Conservation (phyloP, 805 yeast species). For the Starmerella floricola region DNA sequence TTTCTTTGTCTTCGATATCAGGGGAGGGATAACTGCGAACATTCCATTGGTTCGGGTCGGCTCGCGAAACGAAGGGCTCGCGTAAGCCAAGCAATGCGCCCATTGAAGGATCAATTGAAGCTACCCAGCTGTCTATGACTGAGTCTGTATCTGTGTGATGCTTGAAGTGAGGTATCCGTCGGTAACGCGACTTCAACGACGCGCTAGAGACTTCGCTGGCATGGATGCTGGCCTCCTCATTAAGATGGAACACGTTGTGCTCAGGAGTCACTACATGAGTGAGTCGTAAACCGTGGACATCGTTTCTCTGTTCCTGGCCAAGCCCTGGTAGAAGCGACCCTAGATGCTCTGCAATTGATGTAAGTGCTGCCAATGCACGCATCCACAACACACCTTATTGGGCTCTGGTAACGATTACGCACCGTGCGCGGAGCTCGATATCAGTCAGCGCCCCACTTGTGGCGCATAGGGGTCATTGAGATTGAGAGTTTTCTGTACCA, state of each 20-base stretch:
- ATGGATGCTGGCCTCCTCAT: neutral
- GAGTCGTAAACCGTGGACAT: conserved; percentile 4
- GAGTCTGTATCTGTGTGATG: conserved; percentile 1
- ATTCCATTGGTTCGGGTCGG: conserved; percentile 8
- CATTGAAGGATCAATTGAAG: conserved; percentile 3
- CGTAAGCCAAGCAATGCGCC: too few relatives aligned
- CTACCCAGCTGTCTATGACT: conserved; percentile 12
- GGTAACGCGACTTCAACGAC: neutral
- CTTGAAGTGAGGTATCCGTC: conserved; percentile 10
- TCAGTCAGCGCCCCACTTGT: too few relatives aligned
- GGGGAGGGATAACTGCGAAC: conserved; percentile 38
- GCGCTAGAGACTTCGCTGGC: neutral
- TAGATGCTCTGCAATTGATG: neutral
- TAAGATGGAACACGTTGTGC: conserved; percentile 6
- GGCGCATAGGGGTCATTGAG: too few relatives aligned
- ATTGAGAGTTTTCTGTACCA: too few relatives aligned
- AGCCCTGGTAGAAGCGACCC: neutral
- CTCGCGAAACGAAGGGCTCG: neutral
- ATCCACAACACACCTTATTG: neutral
- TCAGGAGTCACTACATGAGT: conserved; percentile 5
- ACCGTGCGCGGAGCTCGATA: too few relatives aligned
- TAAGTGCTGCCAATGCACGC: conserved; percentile 3
- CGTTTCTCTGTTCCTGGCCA: neutral
- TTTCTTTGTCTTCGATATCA: conserved; percentile 58
- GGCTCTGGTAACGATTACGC: too few relatives aligned